These are phyloP conservation scores for Schizonepeta tenuifolia DNA, from an alignment of 257 asterid genomes.

Conservation along the genomic window DNA sequence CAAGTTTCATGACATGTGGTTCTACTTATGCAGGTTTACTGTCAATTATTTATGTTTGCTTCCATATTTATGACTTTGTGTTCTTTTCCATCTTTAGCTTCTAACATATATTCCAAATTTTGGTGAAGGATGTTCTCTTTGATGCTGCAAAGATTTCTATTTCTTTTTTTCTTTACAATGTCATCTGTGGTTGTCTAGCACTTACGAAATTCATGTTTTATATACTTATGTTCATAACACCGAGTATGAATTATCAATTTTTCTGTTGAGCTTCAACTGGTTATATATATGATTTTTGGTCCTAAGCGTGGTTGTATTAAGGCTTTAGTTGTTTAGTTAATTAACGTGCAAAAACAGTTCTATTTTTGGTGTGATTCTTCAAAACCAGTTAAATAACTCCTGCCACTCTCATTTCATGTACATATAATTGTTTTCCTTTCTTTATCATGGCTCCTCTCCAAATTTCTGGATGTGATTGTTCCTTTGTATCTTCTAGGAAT, in stretches of 20 bases:
- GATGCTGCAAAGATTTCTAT: not conserved
- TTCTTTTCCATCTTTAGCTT: constrained; percentile 1
- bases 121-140: constrained; percentile 7
- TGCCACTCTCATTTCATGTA: constrained; percentile 1
- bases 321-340: not conserved
- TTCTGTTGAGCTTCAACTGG: not conserved
- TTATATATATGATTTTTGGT: not conserved
- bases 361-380: constrained; percentile 3
- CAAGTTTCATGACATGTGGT: not conserved
- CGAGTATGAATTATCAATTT: constrained; percentile 1
- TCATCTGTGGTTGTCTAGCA: not conserved
- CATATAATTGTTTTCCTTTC: not conserved
- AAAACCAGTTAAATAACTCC: not conserved
- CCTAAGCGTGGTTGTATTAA: not conserved
- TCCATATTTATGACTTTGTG: not conserved
- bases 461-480: constrained; percentile 10
- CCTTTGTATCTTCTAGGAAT: constrained; percentile 52
- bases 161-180: not conserved
- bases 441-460: not conserved
- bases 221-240: not conserved
- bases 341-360: not conserved
- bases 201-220: not conserved
- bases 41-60: constrained; percentile 12
- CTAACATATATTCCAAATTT: not conserved
- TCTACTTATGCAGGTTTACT: not conserved